Conservation (phyloP, 139 green algal genomes). For the Tetradesmus lagerheimii region DNA sequence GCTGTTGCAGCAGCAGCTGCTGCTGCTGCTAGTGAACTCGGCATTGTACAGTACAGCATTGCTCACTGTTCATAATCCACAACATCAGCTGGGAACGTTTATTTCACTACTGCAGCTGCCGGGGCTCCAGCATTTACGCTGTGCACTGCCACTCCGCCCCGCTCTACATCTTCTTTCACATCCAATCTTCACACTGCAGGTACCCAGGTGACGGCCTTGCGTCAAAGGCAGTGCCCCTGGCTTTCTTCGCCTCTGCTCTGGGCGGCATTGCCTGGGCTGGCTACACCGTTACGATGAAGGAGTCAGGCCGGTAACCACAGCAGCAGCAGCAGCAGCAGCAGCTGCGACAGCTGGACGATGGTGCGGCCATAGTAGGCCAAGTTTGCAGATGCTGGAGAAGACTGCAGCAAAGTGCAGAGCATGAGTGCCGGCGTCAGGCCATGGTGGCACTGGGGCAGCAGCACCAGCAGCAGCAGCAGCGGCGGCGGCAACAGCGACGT, state of each 20-base stretch:
- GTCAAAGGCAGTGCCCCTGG: background rate
- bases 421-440: too few species aligned
- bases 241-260: background rate
- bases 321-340: background rate
- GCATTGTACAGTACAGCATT: background rate
- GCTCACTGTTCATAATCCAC: background rate
- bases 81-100: background rate
- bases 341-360: background rate
- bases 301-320: background rate
- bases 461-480: too few species aligned
- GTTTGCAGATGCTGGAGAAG: too few species aligned
- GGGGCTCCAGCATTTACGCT: too few species aligned
- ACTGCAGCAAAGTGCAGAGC: too few species aligned
- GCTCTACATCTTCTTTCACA: too few species aligned
- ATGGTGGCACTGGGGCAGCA: too few species aligned
- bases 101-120: background rate
- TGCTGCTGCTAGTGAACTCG: background rate
- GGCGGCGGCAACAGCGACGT: too few species aligned
- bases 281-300: background rate
- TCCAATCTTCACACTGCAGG: too few species aligned
- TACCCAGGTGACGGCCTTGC: background rate
- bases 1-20: background rate
- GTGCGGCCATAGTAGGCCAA: too few species aligned
- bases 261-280: background rate
- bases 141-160: background rate